Evolutionary conservation across 1,139 yeast genomes (phyloP), one percentile per base, ranked within the genome.

Genomic region (Wickerhamiella pararugosa): DNA sequence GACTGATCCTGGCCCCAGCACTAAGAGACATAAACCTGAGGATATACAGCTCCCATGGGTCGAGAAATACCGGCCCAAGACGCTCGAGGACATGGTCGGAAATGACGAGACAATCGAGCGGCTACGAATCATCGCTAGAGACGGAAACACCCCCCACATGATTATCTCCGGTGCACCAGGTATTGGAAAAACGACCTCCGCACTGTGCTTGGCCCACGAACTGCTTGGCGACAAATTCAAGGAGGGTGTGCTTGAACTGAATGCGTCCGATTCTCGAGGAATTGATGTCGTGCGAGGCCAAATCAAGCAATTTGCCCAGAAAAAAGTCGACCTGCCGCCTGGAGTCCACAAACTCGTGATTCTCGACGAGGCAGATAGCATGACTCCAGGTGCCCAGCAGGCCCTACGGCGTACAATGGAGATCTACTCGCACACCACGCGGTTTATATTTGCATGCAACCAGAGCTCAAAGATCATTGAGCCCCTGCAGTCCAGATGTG

Each of bases 331-430:
- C 56, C 70, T 73, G 57, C 94, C 71, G 51, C 72, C 66, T 44
- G 95, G 75, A 48, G 73, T 76, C 53, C 96, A 90, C 56, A 90
- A 90, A 67, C 82, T 90, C 47, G 73, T 90, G 49, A 80, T 84
- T 39, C 62, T 87, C 43, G 97, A 90, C 63, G 98, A 90, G 61
- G 98, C 98, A 0, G 98, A 90, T 58, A 81, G 94, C n/a, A 83
- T 90, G 87, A 90, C 98, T 0, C 87, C 96, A 0, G 96, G 94
- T 39, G 98, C 98, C 0, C 99, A 90, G 61, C 95, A 87, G 57
- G 99, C 99, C 0, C 66, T 90, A 53, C 72, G 98, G 63, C 73
- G 99, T 58, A 90, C 97, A 1, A 90, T 90, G 98, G 99, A 90
- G 58, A 73, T 90, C 28, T 90, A 84, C 56, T 81, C 96, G 29